Evolutionary conservation across 1,284 basidiomycete species (phyloP), one percentile per base, ranked within the genome.

Genomic region (Austroboletus sp.): DNA sequence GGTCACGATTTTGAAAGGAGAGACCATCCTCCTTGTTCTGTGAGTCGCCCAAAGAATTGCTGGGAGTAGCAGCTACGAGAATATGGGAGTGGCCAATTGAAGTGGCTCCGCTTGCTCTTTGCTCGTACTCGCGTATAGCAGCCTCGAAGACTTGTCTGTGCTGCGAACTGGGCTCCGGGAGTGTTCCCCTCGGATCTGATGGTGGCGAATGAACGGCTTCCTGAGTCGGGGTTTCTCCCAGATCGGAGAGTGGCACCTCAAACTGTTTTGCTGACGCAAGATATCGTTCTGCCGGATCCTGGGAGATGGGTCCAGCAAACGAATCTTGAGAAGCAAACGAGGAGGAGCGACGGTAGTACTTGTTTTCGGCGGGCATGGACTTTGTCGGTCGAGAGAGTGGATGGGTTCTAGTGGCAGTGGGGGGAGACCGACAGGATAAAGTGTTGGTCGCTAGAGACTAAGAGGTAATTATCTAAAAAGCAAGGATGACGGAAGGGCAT

Each of bases 301-400:
- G 67, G 4, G 72, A 68, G 27, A 69, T 51, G 12, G 70, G 68
- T 25, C 67, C 75, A 34, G 70, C 79, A 51, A 85, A 83, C 2
- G 82, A 85, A 57, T 83, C 82, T 57, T 76, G 71, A 3, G 79
- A 70, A 6, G 60, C 40, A 25, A 57, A 55, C 5, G 73, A 71
- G 25, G 66, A 63, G 15, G 72, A 72, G 35, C 68, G 64, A 39
- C 49, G 55, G 39, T 35, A 53, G 13, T 49, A 54, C 36, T 45
- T 53, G 17, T 47, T 57, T 15, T 39, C 47, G 27, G 48, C 38
- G 12, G 54, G 55, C 51, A 63, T 63, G 29, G 57, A 51, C 32
- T 41, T 50, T 46, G 58, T 39, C 42, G 62, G 49, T 21, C 33
- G 54, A 37, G 45, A 50, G 42, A 51, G 50, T 49, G 48, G 53